Evolutionary conservation across 768 basidiomycete genomes (phyloP).

Genomic region (Mycena amicta): DNA sequence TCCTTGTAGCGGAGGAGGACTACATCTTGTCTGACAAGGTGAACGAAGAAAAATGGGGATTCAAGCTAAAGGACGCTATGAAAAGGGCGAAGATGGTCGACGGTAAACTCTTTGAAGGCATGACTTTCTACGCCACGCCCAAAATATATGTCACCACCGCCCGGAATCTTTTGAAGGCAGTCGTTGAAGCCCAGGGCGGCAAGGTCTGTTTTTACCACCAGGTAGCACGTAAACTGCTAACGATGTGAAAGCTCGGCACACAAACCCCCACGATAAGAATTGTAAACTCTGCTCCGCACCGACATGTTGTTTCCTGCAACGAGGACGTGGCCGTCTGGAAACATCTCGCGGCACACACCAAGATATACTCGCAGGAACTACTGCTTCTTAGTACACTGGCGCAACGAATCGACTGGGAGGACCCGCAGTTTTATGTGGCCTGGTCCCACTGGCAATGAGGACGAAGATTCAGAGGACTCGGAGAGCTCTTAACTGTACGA

Average conservation of each 20-base stretch:
- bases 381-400: conserved; percentile 63
- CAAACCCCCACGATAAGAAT: conserved; percentile 58
- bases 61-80: conserved; percentile 65
- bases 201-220: conserved; percentile 33
- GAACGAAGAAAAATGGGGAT: conserved; percentile 67
- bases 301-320: conserved; percentile 66
- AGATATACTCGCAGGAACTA: conserved; percentile 72
- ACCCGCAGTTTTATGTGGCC: conserved; percentile 38
- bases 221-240: conserved; percentile 2
- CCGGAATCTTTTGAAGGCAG: conserved; percentile 62
- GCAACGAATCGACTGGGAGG: conserved; percentile 71
- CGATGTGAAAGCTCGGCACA: conserved; percentile 40
- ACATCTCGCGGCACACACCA: conserved; percentile 52
- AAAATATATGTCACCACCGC: conserved; percentile 57
- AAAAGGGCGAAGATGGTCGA: conserved; percentile 53
- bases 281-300: conserved; percentile 49
- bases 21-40: conserved; percentile 62
- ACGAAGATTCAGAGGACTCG: too few relatives aligned
- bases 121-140: conserved; percentile 76
- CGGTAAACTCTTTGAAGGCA: conserved; percentile 62
- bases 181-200: conserved; percentile 73
- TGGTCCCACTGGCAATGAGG: too few relatives aligned
- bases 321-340: conserved; percentile 71
- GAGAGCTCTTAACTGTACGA: too few relatives aligned
- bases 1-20: conserved; percentile 58